phyloP scores from a whole-genome alignment of 306 rosid genomes.

The Mimosa bimucronata region DNA sequence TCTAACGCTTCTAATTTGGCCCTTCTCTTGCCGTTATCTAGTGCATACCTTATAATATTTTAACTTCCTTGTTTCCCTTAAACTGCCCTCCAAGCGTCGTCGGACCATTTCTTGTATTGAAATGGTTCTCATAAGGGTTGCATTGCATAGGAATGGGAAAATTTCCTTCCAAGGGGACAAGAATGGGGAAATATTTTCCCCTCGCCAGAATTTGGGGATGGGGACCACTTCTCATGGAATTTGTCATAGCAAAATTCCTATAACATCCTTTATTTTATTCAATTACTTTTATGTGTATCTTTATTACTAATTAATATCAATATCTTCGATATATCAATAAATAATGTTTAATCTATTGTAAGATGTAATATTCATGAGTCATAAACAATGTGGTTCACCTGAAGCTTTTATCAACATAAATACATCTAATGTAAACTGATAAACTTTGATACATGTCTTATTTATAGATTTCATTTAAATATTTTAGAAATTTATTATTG shows the following conservation, averaged over 20 bases:
- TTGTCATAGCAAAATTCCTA: not conserved
- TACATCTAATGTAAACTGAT: not conserved
- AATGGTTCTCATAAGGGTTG: not conserved
- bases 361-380: not conserved
- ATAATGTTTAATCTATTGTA: not conserved
- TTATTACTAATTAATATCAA: not conserved
- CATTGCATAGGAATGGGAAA: not conserved
- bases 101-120: not conserved
- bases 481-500: not conserved
- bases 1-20: not conserved
- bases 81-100: not conserved
- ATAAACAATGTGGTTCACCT: not conserved
- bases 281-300: not conserved
- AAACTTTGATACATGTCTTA: not conserved
- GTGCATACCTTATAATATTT: not conserved
- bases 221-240: not conserved
- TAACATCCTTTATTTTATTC: not conserved
- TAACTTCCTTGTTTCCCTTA: not conserved
- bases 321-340: not conserved
- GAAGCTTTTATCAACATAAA: not conserved
- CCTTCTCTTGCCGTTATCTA: not conserved
- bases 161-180: not conserved
- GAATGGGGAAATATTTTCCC: not conserved
- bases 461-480: not conserved
- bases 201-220: not conserved